A percentile compares a stretch with the other conserved stretches of the same genome.
Evolutionary conservation across 1,284 basidiomycete genomes (phyloP).

Genomic region (Cryptococcus wingfieldii): DNA sequence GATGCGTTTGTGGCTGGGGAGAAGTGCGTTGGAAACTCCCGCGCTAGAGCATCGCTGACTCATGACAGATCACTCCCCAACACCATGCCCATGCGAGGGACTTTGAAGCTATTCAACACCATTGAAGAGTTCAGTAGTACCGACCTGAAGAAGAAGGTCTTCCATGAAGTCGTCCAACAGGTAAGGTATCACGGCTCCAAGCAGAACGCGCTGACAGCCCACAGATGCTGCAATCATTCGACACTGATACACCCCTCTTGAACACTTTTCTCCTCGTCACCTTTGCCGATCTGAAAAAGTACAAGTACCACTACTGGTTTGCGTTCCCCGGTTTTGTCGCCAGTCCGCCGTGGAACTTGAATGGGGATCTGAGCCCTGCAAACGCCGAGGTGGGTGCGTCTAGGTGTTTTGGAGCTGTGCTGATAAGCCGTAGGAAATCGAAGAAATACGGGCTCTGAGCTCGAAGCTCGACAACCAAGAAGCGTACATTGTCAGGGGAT

Average conservation of each 20-base stretch:
- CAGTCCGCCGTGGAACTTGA: slow-evolving; percentile 80
- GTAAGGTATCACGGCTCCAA: slow-evolving; percentile 48
- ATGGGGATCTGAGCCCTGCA: slow-evolving; percentile 6
- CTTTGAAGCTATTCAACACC: slow-evolving; percentile 90
- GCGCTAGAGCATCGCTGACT: neutral
- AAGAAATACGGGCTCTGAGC: slow-evolving; percentile 20
- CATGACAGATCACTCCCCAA: slow-evolving; percentile 49
- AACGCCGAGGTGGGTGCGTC: slow-evolving; percentile 14
- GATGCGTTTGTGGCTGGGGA: slow-evolving; percentile 33
- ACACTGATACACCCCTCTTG: slow-evolving; percentile 50
- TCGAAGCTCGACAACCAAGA: neutral
- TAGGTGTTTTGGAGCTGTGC: neutral
- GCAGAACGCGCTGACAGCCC: neutral
- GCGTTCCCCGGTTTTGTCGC: slow-evolving; percentile 86
- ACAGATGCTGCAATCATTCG: slow-evolving; percentile 37
- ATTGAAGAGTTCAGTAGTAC: slow-evolving; percentile 90
- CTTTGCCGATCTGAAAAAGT: slow-evolving; percentile 96
- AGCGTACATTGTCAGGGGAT: slow-evolving; percentile 25
- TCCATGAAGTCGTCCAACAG: slow-evolving; percentile 64
- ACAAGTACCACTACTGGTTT: slow-evolving; percentile 97
- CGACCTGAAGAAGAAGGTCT: slow-evolving; percentile 73
- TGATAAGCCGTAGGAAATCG: slow-evolving; percentile 15
- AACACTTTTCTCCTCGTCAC: slow-evolving; percentile 83
- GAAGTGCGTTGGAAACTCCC: slow-evolving; percentile 13
- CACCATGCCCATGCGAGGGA: slow-evolving; percentile 56